Base-by-base conservation (phyloP, 2,329 filamentous ascomycete genomes). In the Epichloe typhina region DNA sequence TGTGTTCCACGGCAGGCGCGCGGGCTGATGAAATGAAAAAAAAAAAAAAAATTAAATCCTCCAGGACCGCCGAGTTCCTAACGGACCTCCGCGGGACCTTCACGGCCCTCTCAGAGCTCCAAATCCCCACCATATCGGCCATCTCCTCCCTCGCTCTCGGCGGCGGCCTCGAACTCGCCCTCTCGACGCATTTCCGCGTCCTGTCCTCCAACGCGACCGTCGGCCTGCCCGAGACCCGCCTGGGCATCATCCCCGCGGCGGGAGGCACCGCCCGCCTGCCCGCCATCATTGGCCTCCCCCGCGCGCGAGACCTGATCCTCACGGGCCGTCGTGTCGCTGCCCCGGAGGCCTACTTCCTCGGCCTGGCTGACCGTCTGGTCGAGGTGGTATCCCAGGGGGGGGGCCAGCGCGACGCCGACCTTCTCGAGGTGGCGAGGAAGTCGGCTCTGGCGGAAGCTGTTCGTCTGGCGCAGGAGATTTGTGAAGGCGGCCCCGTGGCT, bases 191-290 rank as follows among this genome's bases (percentile, higher is more conserved):
- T 67, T 82, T 98, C 68, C 88, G 93, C 57, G 84, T 98, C 49
- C 83, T 97, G 57, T 79, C 83, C 35, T 88, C 86, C 39, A 86
- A 83, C 36, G 86, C 88, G 15, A 72, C 75, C 23, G 81, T 98
- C 50, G 90, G 82, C 0, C 79, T 97, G 5, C 93, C 93, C 1
- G 93, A 98, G 66, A 97, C 93, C 1, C 78, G 90, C 2, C 77
- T 98, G 2, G 93, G 86, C 51, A 98, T 98, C 64, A 86, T 98
- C 56, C 93, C 93, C 3, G 93, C 93, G 53, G 93, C 91, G 2
- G 93, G 93, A 42, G 93, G 91, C 53, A 97, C 91, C 1, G 88
- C 88, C 67, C 83, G 93, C 9, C 80, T 98, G 0, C 88, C 89
- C 1, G 78, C 76, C 8, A 69, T 98, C 19, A 84, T 98, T 56